Percentiles rank a stretch among this genome's conserved stretches.
phyloP scores from a whole-genome alignment of 179 eudicot genomes.

The Actinidia chinensis region DNA sequence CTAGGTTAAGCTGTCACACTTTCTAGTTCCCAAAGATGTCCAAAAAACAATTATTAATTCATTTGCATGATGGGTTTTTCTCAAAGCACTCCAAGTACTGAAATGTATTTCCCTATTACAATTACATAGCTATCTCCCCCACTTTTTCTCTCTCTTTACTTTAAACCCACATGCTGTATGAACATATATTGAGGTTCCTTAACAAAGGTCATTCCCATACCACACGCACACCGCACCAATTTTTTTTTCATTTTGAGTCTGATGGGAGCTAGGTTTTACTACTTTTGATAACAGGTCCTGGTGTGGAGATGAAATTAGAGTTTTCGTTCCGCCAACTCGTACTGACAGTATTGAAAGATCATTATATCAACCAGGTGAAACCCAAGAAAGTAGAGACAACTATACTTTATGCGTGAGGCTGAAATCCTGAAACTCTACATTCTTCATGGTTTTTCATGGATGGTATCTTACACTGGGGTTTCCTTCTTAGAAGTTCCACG shows the following conservation, averaged over 20 bases:
- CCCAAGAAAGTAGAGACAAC: constrained; percentile 10
- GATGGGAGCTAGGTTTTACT: constrained; percentile 23
- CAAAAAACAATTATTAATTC: no score
- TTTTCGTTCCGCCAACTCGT: constrained; percentile 16
- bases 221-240: no score
- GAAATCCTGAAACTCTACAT: constrained; percentile 1
- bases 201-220: no score
- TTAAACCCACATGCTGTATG: constrained; percentile 13
- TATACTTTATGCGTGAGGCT: neutral
- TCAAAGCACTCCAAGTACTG: no score
- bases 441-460: constrained; percentile 19
- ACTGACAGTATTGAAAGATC: constrained; percentile 12
- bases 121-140: neutral
- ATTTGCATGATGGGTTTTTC: neutral
- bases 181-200: no score
- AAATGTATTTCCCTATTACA: no score
- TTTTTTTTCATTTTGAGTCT: neutral
- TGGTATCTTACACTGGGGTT: constrained; percentile 11
- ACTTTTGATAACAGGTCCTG: constrained; percentile 15
- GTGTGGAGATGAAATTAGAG: constrained; percentile 17
- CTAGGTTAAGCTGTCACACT: neutral
- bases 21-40: neutral
- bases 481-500: constrained; percentile 5
- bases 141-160: neutral
- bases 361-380: constrained; percentile 21